Evolutionary conservation across 169 alveolate species (phyloP).

Genomic region (Plasmodium blacklocki): DNA sequence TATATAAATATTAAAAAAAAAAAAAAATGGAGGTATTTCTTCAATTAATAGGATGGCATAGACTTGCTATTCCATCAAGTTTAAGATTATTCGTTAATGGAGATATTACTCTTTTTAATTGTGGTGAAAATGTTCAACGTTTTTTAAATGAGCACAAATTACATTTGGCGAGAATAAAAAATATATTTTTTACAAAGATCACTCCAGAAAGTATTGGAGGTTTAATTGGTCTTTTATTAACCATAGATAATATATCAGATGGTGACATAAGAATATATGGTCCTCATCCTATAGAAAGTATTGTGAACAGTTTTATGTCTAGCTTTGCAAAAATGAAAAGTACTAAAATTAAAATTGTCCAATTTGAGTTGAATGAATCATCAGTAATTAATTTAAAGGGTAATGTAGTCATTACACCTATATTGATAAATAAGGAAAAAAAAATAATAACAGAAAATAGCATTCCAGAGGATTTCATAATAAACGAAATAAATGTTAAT

Average conservation of each 20-base stretch:
- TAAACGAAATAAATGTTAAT: neutral
- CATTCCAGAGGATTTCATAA: neutral
- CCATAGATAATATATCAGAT: constrained; percentile 85
- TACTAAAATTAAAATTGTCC: constrained; percentile 22
- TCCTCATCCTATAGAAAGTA: constrained; percentile 79
- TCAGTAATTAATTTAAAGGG: constrained; percentile 61
- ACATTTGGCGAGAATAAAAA: constrained; percentile 79
- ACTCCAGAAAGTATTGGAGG: constrained; percentile 85
- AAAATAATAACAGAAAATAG: neutral
- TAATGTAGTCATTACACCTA: constrained; percentile 47
- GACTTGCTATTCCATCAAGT: constrained; percentile 87
- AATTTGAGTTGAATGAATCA: constrained; percentile 28
- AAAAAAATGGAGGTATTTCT: constrained; percentile 82
- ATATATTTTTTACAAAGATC: constrained; percentile 83
- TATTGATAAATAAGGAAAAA: constrained; percentile 18
- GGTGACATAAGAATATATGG: constrained; percentile 83
- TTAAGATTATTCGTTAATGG: constrained; percentile 85
- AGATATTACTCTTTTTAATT: constrained; percentile 83
- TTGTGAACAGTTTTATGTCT: constrained; percentile 59
- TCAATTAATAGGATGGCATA: constrained; percentile 87
- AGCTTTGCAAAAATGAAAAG: constrained; percentile 80
- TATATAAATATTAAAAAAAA: constrained; percentile 20
- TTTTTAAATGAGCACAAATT: constrained; percentile 86
- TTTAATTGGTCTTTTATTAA: constrained; percentile 86
- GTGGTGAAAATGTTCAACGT: constrained; percentile 90